A percentile compares a stretch with the other conserved stretches of the same genome.
Evolutionary conservation across 2,329 filamentous ascomycete species (phyloP).

Genomic region (Xylariaceae sp.): DNA sequence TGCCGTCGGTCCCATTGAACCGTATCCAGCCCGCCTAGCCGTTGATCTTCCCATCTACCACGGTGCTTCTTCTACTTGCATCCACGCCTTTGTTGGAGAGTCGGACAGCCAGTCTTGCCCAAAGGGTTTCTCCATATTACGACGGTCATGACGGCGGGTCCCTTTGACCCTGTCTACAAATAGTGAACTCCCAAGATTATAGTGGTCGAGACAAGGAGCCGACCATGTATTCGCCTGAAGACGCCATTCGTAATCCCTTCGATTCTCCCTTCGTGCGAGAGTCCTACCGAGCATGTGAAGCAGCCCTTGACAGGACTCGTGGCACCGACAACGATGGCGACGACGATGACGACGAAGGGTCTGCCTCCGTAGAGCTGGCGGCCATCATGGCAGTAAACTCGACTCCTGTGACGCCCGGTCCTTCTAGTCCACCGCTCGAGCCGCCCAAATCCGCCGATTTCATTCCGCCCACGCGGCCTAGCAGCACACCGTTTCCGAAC

Average conservation of each 20-base stretch:
- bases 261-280: slow-evolving; percentile 26
- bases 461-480: slow-evolving; percentile 47
- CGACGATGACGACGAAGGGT: slow-evolving; percentile 33
- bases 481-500: slow-evolving; percentile 55
- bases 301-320: slow-evolving; percentile 19
- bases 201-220: slow-evolving; percentile 22
- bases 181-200: slow-evolving; percentile 19
- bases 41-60: no score
- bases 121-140: background rate
- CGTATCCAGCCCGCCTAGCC: no score
- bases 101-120: background rate
- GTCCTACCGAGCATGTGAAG: slow-evolving; percentile 25
- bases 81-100: background rate
- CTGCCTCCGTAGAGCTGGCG: slow-evolving; percentile 38
- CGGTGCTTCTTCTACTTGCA: background rate
- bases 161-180: slow-evolving; percentile 7
- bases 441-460: slow-evolving; percentile 44
- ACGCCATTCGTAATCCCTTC: slow-evolving; percentile 20
- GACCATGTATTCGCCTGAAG: slow-evolving; percentile 22
- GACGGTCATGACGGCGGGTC: slow-evolving; percentile 22
- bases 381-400: slow-evolving; percentile 44
- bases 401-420: slow-evolving; percentile 51
- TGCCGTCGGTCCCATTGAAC: no score
- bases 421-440: slow-evolving; percentile 46
- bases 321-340: slow-evolving; percentile 18